A percentile compares a stretch with the other conserved stretches of the same genome.
These are phyloP conservation scores for Talaromyces amestolkiae DNA, from an alignment of 2,329 filamentous ascomycete genomes.

Conservation along the genomic window DNA sequence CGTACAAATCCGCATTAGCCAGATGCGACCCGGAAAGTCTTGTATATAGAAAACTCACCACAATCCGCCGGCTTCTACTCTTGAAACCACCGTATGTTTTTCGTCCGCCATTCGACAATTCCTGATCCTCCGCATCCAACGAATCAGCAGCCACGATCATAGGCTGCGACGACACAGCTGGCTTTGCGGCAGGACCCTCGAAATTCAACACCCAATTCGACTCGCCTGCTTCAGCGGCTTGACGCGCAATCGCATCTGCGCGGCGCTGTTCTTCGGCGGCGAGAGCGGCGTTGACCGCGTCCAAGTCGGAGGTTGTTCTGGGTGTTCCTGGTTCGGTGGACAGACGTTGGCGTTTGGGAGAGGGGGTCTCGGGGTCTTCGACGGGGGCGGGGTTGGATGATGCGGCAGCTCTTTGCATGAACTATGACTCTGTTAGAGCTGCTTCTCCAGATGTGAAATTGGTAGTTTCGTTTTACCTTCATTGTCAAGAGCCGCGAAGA, in stretches of 20 bases:
- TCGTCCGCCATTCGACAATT: conserved; percentile 32
- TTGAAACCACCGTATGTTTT: conserved; percentile 41
- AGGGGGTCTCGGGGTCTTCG: conserved; percentile 42
- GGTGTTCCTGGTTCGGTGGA: conserved; percentile 26
- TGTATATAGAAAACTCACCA: conserved; percentile 21
- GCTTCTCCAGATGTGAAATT: no score
- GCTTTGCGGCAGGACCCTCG: conserved; percentile 17
- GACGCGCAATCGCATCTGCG: conserved; percentile 38
- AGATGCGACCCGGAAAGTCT: not conserved
- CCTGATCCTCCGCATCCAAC: conserved; percentile 34
- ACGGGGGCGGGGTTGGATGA: conserved; percentile 48
- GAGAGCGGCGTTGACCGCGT: conserved; percentile 41
- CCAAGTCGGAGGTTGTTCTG: conserved; percentile 32
- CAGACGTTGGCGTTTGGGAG: conserved; percentile 38
- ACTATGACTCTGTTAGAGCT: conserved; percentile 44
- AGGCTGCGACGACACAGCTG: conserved; percentile 26
- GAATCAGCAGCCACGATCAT: conserved; percentile 34
- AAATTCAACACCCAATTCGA: conserved; percentile 45
- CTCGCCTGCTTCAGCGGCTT: conserved; percentile 45
- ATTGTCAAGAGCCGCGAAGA: conserved; percentile 86
- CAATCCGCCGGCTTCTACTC: conserved; percentile 29
- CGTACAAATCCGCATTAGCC: not conserved
- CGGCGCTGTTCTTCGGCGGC: conserved; percentile 43
- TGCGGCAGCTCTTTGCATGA: conserved; percentile 85
- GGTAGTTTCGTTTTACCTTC: conserved; percentile 54